A percentile compares a stretch with the other conserved stretches of the same genome.
These are phyloP conservation scores for Pueraria montana DNA, from an alignment of 306 rosid species.

Conservation along the genomic window DNA sequence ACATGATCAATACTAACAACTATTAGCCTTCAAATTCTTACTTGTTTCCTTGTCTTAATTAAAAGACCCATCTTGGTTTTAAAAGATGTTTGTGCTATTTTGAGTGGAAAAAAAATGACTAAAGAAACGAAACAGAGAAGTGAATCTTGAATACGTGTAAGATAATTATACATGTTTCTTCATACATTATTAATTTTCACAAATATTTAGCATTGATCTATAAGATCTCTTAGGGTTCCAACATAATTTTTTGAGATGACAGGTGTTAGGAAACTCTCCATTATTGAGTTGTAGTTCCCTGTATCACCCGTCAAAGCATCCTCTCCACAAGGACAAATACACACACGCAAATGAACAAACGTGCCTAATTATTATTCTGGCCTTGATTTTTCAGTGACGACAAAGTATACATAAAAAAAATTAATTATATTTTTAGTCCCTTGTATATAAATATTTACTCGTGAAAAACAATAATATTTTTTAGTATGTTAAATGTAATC, in stretches of 20 bases:
- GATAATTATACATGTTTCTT: background rate
- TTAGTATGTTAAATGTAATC: no score
- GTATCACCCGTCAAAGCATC: constrained; percentile 15
- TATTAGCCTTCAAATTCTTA: background rate
- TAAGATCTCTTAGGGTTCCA: background rate
- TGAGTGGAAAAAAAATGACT: background rate
- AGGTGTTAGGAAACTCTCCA: constrained; percentile 25
- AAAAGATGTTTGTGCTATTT: background rate
- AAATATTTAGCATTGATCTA: background rate
- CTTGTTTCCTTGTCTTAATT: background rate
- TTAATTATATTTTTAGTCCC: no score
- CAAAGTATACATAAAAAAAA: background rate
- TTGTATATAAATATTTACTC: no score
- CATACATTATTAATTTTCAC: background rate
- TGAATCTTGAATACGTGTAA: background rate
- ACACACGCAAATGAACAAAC: background rate
- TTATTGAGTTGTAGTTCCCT: constrained; percentile 23
- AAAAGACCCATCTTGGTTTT: no score
- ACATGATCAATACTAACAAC: background rate
- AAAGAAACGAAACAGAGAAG: background rate
- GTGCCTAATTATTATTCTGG: constrained; percentile 21
- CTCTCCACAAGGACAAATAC: constrained; percentile 9
- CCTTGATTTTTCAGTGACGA: background rate
- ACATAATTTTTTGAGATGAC: background rate
- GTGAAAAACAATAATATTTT: no score